phyloP scores from a whole-genome alignment of 148 eudicot species.

The Spergularia bocconei region DNA sequence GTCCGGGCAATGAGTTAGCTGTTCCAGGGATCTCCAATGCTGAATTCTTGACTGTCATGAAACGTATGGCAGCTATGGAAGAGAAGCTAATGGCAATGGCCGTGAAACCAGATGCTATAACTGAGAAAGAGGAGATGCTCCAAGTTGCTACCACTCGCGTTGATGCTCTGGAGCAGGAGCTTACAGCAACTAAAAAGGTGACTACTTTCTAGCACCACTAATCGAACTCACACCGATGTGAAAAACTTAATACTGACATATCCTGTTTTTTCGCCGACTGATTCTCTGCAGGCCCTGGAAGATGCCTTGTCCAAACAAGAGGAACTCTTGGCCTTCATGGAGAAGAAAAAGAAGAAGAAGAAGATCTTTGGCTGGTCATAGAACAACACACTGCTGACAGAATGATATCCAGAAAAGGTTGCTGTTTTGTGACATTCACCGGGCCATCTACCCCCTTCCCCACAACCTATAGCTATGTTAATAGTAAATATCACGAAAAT shows the following conservation, averaged over 20 bases:
- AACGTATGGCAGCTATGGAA: conserved; percentile 54
- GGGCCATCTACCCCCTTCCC: not conserved
- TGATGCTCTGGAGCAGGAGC: conserved; percentile 46
- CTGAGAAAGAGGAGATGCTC: conserved; percentile 48
- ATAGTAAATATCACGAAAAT: conserved; percentile 5
- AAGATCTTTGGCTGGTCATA: conserved; percentile 36
- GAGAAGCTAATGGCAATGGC: conserved; percentile 43
- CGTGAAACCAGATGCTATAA: conserved; percentile 41
- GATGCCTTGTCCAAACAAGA: conserved; percentile 64
- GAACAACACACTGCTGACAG: not conserved
- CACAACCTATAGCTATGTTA: not conserved
- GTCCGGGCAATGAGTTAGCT: conserved; percentile 25
- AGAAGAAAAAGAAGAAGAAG: conserved; percentile 72
- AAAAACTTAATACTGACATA: not conserved
- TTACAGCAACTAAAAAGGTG: conserved; percentile 49
- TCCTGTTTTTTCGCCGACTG: not conserved
- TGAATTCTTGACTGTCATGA: conserved; percentile 49
- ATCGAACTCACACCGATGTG: not conserved
- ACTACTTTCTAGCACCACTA: not conserved
- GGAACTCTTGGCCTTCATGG: conserved; percentile 61
- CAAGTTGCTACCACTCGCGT: conserved; percentile 43
- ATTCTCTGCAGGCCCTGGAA: conserved; percentile 48
- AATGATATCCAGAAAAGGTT: conserved; percentile 2
- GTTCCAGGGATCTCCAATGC: conserved; percentile 39
- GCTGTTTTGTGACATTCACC: conserved; percentile 12